These are phyloP conservation scores for Rhizopogon rudus DNA, from an alignment of 768 basidiomycete genomes.

Conservation along the genomic window DNA sequence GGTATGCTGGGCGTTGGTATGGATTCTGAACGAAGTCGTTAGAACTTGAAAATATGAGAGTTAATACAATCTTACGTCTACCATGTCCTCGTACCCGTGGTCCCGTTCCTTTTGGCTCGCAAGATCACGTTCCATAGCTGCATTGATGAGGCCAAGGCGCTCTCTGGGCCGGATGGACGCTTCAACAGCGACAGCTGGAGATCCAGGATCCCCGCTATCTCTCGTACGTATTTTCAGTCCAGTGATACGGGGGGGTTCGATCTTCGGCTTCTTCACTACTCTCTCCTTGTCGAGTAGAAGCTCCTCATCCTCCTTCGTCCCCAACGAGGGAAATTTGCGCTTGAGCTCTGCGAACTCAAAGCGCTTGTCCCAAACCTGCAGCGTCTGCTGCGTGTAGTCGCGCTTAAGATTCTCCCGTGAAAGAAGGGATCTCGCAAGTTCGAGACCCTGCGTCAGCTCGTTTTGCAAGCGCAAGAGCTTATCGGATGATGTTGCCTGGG, in stretches of 20 bases:
- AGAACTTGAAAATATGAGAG: not conserved
- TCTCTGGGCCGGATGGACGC: slow-evolving; percentile 59
- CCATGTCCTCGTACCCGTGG: slow-evolving; percentile 80
- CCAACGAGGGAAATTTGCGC: slow-evolving; percentile 59
- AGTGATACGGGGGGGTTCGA: slow-evolving; percentile 37
- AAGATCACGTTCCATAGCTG: slow-evolving; percentile 57
- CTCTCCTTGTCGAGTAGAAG: slow-evolving; percentile 69
- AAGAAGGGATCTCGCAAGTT: slow-evolving; percentile 66
- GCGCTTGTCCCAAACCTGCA: slow-evolving; percentile 75
- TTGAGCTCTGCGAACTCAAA: slow-evolving; percentile 74
- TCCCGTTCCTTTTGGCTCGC: slow-evolving; percentile 66
- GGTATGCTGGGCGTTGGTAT: slow-evolving; percentile 58
- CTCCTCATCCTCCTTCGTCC: slow-evolving; percentile 66
- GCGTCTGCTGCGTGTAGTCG: slow-evolving; percentile 51
- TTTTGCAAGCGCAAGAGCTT: slow-evolving; percentile 76
- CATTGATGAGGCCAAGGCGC: slow-evolving; percentile 48
- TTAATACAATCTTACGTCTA: slow-evolving; percentile 54
- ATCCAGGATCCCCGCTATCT: slow-evolving; percentile 35
- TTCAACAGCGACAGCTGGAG: slow-evolving; percentile 38
- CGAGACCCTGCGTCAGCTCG: slow-evolving; percentile 69
- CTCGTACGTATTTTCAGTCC: slow-evolving; percentile 50
- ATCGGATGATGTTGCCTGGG: slow-evolving; percentile 85
- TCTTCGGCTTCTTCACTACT: slow-evolving; percentile 53
- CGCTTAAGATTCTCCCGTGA: slow-evolving; percentile 75
- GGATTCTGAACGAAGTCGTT: slow-evolving; percentile 43